Percentiles rank a stretch among this genome's conserved stretches.
These are phyloP conservation scores for Schizosaccharomyces versatilis DNA, from an alignment of 1,139 yeast genomes.

Conservation along the genomic window DNA sequence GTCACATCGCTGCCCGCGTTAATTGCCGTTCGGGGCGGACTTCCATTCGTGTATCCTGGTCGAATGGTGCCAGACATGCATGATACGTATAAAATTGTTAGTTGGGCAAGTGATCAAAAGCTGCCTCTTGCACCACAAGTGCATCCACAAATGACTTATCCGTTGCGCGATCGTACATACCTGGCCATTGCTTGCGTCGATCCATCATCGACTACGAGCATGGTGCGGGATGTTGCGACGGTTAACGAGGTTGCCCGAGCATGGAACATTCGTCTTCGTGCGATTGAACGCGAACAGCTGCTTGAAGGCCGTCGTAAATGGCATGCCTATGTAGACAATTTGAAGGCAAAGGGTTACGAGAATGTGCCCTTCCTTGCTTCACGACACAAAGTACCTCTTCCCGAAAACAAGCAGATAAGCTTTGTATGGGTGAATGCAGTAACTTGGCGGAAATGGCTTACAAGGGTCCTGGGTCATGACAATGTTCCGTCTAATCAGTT, in stretches of 20 bases:
- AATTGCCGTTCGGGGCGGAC: background rate
- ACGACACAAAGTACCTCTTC: background rate
- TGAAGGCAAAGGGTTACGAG: background rate
- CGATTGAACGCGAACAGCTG: background rate
- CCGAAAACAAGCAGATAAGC: background rate
- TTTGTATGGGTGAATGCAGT: background rate
- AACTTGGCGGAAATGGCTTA: background rate
- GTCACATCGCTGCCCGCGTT: background rate
- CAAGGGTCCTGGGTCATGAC: background rate
- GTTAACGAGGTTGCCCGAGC: background rate
- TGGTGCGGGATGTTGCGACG: background rate
- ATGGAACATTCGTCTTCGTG: background rate
- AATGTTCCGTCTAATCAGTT: background rate
- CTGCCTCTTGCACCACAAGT: background rate
- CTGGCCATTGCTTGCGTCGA: background rate
- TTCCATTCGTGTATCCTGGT: background rate
- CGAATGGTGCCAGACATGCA: background rate
- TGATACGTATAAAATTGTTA: background rate
- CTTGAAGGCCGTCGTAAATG: background rate
- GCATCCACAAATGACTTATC: background rate
- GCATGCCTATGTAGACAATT: background rate
- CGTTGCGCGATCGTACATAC: background rate
- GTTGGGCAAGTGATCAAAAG: background rate
- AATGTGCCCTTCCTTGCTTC: background rate
- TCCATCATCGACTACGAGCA: background rate